Evolutionary conservation across 1,139 yeast genomes (phyloP).

Genomic region (Yamadazyma diddensiae): DNA sequence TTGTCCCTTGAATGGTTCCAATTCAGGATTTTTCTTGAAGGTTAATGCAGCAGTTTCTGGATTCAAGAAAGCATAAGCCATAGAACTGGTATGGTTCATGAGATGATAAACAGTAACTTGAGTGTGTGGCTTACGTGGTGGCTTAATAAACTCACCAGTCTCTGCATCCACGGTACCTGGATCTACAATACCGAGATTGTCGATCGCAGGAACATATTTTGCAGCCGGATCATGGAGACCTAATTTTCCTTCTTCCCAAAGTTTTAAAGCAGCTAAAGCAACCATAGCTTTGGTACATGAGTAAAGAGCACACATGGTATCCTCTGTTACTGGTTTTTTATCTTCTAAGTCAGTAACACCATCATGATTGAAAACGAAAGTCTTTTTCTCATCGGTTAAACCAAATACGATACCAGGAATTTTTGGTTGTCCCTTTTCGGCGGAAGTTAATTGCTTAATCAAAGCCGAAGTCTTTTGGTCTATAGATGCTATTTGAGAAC

Average conservation of each 20-base stretch:
- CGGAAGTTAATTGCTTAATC: neutral
- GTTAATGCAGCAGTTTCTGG: conserved; percentile 11
- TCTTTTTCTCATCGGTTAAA: conserved; percentile 21
- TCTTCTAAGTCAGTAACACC: conserved; percentile 26
- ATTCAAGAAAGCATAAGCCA: conserved; percentile 43
- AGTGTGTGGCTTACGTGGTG: conserved; percentile 30
- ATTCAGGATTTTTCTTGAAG: conserved; percentile 7
- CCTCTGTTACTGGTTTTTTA: conserved; percentile 17
- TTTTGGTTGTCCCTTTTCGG: conserved; percentile 11
- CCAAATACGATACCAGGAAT: conserved; percentile 29
- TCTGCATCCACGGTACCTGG: conserved; percentile 29
- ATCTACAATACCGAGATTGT: conserved; percentile 37
- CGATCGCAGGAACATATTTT: conserved; percentile 39
- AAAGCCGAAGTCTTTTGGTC: neutral
- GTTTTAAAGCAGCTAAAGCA: conserved; percentile 42
- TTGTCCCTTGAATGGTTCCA: neutral
- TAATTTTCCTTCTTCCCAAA: conserved; percentile 43
- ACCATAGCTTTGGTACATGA: conserved; percentile 53
- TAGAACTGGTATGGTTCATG: conserved; percentile 51
- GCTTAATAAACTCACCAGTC: conserved; percentile 30
- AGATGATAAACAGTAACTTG: conserved; percentile 47
- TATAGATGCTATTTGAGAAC: too few relatives aligned
- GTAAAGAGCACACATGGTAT: conserved; percentile 34
- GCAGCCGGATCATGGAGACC: conserved; percentile 43
- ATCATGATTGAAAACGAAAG: conserved; percentile 23